phyloP scores from a whole-genome alignment of 495 filamentous ascomycete genomes.

The Stereocaulon alpinum region DNA sequence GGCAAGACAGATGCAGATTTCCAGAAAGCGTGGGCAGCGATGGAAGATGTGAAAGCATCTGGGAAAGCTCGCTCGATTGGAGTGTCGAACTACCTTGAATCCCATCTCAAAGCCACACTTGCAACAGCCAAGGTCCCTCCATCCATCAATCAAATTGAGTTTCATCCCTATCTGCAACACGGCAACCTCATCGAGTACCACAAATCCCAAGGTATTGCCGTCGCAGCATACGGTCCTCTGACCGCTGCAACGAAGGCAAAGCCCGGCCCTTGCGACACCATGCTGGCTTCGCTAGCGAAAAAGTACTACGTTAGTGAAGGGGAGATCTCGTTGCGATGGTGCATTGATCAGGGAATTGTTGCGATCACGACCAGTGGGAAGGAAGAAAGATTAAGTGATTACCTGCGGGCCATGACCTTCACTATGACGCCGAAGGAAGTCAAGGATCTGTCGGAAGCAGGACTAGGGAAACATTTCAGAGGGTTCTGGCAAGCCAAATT shows the following conservation, averaged over 20 bases:
- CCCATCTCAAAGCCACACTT: conserved; percentile 58
- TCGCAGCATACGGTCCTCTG: conserved; percentile 59
- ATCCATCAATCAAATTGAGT: conserved; percentile 80
- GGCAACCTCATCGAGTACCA: conserved; percentile 53
- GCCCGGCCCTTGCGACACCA: conserved; percentile 57
- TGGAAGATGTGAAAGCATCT: conserved; percentile 59
- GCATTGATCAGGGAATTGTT: conserved; percentile 68
- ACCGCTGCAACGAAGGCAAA: conserved; percentile 52
- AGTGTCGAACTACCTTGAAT: conserved; percentile 67
- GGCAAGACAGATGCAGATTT: conserved; percentile 50
- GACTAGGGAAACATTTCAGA: conserved; percentile 57
- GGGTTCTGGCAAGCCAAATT: conserved; percentile 58
- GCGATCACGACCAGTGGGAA: conserved; percentile 67
- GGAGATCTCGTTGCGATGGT: conserved; percentile 68
- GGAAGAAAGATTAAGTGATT: conserved; percentile 58
- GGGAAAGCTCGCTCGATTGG: conserved; percentile 72
- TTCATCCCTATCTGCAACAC: conserved; percentile 79
- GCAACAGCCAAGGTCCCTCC: conserved; percentile 54
- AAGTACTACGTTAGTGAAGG: conserved; percentile 69
- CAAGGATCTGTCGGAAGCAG: conserved; percentile 49
- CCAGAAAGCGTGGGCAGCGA: conserved; percentile 61
- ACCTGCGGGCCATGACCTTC: conserved; percentile 53
- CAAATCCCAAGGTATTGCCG: conserved; percentile 55
- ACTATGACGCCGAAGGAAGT: conserved; percentile 64
- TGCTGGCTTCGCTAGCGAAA: conserved; percentile 48